Evolutionary conservation across 164 flowering plant genomes (phyloP).

Genomic region (Sextonia rubra): DNA sequence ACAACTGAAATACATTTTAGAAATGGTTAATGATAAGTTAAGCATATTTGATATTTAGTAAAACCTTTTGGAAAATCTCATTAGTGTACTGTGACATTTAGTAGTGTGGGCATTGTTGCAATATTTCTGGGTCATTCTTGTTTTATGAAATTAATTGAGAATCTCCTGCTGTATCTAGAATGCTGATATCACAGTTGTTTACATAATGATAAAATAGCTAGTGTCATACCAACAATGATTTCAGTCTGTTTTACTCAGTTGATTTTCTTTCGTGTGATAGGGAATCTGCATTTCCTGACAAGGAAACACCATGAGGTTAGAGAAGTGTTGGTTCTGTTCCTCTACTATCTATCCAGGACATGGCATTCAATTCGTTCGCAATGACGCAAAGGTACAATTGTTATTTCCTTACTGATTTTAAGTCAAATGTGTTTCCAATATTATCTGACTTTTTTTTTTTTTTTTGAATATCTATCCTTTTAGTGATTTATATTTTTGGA

Average conservation of each 20-base stretch:
- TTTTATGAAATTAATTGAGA: no score
- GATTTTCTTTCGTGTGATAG: neutral
- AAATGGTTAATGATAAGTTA: no score
- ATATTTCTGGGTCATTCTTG: no score
- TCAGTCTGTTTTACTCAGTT: neutral
- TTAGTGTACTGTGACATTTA: no score
- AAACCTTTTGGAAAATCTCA: no score
- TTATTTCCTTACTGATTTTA: neutral
- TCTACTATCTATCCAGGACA: constrained; percentile 63
- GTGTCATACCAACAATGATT: neutral
- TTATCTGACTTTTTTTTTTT: neutral
- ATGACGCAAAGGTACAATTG: constrained; percentile 52
- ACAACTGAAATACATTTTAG: no score
- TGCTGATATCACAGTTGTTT: no score
- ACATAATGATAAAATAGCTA: no score
- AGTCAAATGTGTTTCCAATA: neutral
- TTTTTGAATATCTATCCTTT: neutral
- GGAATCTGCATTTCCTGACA: neutral
- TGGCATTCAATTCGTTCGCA: constrained; percentile 63
- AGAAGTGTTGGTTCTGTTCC: constrained; percentile 66
- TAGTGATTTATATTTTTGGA: no score
- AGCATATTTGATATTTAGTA: no score
- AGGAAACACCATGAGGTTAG: constrained; percentile 34
- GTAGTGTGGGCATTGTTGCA: no score
- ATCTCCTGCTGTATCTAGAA: no score